These are phyloP conservation scores for Erucastrum elatum DNA, from an alignment of 345 rosid species.

Conservation along the genomic window DNA sequence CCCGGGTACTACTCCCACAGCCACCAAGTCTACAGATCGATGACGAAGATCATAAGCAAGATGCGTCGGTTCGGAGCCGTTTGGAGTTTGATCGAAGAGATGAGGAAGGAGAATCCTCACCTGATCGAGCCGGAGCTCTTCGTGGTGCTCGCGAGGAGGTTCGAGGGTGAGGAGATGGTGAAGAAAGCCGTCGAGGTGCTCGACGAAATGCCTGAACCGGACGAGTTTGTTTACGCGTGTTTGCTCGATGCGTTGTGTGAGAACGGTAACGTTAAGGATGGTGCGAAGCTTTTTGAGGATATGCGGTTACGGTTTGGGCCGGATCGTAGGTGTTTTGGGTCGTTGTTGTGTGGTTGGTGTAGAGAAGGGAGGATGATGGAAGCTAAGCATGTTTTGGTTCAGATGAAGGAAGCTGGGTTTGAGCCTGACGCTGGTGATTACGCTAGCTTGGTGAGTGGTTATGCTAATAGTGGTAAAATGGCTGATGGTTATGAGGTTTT, in stretches of 20 bases:
- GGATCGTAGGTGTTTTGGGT: constrained; percentile 60
- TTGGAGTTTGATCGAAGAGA: constrained; percentile 87
- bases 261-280: constrained; percentile 78
- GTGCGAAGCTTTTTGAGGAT: constrained; percentile 78
- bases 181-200: constrained; percentile 83
- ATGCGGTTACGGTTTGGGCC: constrained; percentile 61
- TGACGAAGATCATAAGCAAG: constrained; percentile 72
- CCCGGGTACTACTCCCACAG: constrained; percentile 57
- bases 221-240: constrained; percentile 73
- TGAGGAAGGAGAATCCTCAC: constrained; percentile 70
- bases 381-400: constrained; percentile 79
- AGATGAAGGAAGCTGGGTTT: constrained; percentile 81
- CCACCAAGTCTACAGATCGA: constrained; percentile 66
- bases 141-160: constrained; percentile 69
- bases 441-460: constrained; percentile 71
- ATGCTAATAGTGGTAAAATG: constrained; percentile 63
- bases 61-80: constrained; percentile 86
- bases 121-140: constrained; percentile 74
- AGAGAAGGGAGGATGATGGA: constrained; percentile 83
- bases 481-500: constrained; percentile 72
- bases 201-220: constrained; percentile 89
- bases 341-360: constrained; percentile 91
- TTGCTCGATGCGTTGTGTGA: constrained; percentile 85
- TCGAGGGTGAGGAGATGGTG: constrained; percentile 70
- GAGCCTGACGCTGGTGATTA: constrained; percentile 81